Evolutionary conservation across 805 yeast species (phyloP).

Genomic region (Cephaloascus fragrans): DNA sequence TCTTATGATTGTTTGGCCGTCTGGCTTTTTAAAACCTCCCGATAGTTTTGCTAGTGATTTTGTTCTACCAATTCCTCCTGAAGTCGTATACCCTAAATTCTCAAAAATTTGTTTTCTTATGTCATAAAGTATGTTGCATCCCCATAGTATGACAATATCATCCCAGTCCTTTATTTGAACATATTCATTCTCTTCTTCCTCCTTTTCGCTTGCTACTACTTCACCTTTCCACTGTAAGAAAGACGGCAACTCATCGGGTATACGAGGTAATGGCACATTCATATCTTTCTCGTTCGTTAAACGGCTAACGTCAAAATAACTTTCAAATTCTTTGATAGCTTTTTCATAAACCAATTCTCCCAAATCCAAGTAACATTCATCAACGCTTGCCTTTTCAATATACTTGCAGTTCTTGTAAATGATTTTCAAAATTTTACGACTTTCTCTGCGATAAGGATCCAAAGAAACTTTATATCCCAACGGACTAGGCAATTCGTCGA

Average conservation of each 20-base stretch:
- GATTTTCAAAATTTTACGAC: constrained; percentile 65
- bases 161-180: constrained; percentile 50
- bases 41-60: constrained; percentile 82
- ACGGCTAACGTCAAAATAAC: constrained; percentile 15
- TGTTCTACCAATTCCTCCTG: constrained; percentile 76
- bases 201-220: constrained; percentile 7
- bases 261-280: constrained; percentile 28
- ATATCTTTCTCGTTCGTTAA: constrained; percentile 4
- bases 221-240: constrained; percentile 21
- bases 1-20: constrained; percentile 70
- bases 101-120: constrained; percentile 43
- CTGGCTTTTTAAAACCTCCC: constrained; percentile 77
- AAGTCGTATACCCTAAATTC: constrained; percentile 71
- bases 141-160: constrained; percentile 61
- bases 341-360: constrained; percentile 50
- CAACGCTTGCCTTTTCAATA: constrained; percentile 93
- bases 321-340: constrained; percentile 15
- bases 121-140: constrained; percentile 45
- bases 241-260: constrained; percentile 27
- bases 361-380: constrained; percentile 82
- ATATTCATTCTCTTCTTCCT: constrained; percentile 6
- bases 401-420: constrained; percentile 51
- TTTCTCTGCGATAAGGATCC: constrained; percentile 86
- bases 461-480: constrained; percentile 71
- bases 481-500: constrained; percentile 47